A percentile compares a stretch with the other conserved stretches of the same genome.
Evolutionary conservation across 75 land plant genomes (phyloP).

Genomic region (Pseudotsuga menziesii): DNA sequence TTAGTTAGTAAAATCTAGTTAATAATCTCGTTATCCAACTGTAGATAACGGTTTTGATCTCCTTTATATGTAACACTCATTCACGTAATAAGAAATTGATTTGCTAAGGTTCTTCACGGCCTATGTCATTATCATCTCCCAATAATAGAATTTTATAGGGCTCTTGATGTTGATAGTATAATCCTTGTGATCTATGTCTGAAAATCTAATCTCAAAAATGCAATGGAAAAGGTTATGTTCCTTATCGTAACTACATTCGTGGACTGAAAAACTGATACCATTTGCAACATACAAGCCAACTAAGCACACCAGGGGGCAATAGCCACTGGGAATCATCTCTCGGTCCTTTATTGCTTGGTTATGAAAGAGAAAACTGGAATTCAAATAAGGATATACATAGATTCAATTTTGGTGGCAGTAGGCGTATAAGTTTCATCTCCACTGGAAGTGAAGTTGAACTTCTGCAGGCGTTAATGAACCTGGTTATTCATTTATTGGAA

Average conservation of each 20-base stretch:
- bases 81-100: no score
- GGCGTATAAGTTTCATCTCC: constrained; percentile 52
- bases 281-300: constrained; percentile 36
- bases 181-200: no score
- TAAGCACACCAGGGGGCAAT: constrained; percentile 57
- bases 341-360: constrained; percentile 34
- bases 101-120: no score
- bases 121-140: no score
- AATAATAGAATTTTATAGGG: no score
- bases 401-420: constrained; percentile 20
- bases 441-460: constrained; percentile 56
- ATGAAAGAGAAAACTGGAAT: constrained; percentile 69
- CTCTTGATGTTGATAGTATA: no score
- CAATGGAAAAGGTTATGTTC: constrained; percentile 83
- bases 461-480: constrained; percentile 43
- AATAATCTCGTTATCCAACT: no score
- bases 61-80: no score
- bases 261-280: constrained; percentile 60
- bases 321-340: constrained; percentile 61
- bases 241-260: constrained; percentile 69
- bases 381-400: constrained; percentile 66
- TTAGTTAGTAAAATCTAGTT: no score
- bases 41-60: no score
- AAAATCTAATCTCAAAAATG: no score
- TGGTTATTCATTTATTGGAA: constrained; percentile 96